Percentiles rank a stretch among this genome's conserved stretches.
Evolutionary conservation across 2,329 filamentous ascomycete species (phyloP).

Genomic region (Aspergillus puulaauensis): DNA sequence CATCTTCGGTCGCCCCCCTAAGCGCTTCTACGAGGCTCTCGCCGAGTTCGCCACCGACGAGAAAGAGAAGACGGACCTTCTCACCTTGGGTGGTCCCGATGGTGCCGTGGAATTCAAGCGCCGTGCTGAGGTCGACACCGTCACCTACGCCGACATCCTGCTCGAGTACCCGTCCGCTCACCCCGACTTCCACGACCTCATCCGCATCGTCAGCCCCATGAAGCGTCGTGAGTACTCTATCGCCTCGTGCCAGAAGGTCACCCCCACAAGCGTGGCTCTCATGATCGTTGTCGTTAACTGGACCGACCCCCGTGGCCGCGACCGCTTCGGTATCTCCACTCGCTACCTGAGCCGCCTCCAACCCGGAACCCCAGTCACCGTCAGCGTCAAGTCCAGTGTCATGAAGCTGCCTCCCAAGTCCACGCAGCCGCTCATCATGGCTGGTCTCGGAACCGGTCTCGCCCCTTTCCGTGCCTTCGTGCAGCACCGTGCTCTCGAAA

Average conservation of each 20-base stretch:
- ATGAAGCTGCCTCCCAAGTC: conserved; percentile 95
- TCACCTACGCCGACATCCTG: conserved; percentile 88
- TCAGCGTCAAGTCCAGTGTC: conserved; percentile 94
- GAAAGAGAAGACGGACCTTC: conserved; percentile 76
- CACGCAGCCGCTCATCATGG: conserved; percentile 96
- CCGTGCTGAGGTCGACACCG: conserved; percentile 83
- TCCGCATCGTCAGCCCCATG: conserved; percentile 82
- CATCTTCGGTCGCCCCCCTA: conserved; percentile 93
- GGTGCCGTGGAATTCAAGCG: conserved; percentile 90
- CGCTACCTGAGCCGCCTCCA: conserved; percentile 78
- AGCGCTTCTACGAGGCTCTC: conserved; percentile 94
- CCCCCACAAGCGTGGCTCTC: conserved; percentile 81
- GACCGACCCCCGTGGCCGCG: conserved; percentile 83
- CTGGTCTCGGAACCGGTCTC: conserved; percentile 93
- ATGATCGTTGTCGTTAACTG: conserved; percentile 98
- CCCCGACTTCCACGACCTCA: conserved; percentile 83
- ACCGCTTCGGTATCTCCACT: conserved; percentile 89
- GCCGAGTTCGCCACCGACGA: conserved; percentile 83
- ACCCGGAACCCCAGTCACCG: conserved; percentile 77
- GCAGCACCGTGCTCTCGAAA: conserved; percentile 96
- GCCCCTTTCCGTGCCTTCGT: conserved; percentile 99
- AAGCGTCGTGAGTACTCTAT: conserved; percentile 99
- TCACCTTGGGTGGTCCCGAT: conserved; percentile 72
- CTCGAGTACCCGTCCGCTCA: conserved; percentile 87
- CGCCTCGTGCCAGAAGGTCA: conserved; percentile 92